Evolutionary conservation across 2,329 filamentous ascomycete genomes (phyloP), one percentile per base, ranked within the genome.

Genomic region (Fusarium verrucosum): DNA sequence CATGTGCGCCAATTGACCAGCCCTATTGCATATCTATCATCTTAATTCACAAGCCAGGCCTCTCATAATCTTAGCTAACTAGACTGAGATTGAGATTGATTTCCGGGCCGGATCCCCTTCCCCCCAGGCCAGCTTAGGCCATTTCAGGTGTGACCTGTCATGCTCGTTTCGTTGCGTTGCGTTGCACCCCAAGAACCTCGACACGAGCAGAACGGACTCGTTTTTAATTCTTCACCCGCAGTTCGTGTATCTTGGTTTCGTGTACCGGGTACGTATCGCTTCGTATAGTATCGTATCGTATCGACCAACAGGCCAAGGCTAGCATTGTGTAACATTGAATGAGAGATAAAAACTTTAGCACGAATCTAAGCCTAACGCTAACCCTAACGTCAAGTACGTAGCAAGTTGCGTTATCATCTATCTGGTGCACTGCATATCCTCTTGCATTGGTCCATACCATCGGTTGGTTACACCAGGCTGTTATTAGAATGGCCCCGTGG

Each of bases 1-100:
- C 23, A 41, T 56, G 38, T 36, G 42, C 52, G 40, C 20, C 49
- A 50, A 41, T 52, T 65, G 45, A 40, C 36, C 35, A 67, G 63
- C 62, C 68, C 54, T 68, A n/a, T n/a, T n/a, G 68, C 52, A 67
- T 69, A 50, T 50, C 38, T 58, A 49, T 66, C 62, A 63, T 55
- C 49, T 64, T 64, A 62, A 50, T 55, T 50, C 35, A n/a, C n/a
- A 23, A 28, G 50, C 54, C 35, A 58, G 52, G 57, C 53, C 62
- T 65, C 61, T 49, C 51, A 41, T 42, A 43, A n/a, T 54, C 53
- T 10, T 16, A 30, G 32, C 36, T 54, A 26, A 40, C 22, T 49
- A 14, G 23, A 45, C 50, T 33, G 17, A 35, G 37, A 32, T 54
- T 37, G 52, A 41, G 40, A 42, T 61, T 70, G 65, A 57, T 69